Evolutionary conservation across 2,329 filamentous ascomycete genomes (phyloP), one percentile per base, ranked within the genome.

Genomic region (Paraphaeosphaeria minitans): DNA sequence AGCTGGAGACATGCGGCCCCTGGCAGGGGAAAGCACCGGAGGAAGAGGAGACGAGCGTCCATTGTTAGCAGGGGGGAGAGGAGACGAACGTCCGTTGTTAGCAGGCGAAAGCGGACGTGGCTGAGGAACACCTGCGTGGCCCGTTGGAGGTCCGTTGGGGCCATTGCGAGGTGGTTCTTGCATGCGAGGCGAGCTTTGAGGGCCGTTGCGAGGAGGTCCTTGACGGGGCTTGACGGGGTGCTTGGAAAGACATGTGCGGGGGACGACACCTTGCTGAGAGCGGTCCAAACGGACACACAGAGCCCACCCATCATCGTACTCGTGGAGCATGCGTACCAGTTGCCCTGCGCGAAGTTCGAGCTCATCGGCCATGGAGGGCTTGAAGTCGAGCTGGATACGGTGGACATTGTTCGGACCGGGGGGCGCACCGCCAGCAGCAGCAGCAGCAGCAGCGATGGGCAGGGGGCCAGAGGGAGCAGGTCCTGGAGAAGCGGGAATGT

Each of bases 301-400:
- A 72, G 93, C 92, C 95, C 95, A 99, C 70, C 95, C 95, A 79
- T 99, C 95, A 74, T 99, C 95, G 71, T 98, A 99, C 78, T 97
- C 93, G 73, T 98, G 94, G 53, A 98, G 83, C 64, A 99, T 82
- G 64, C 94, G 87, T 52, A 98, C 92, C 50, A 99, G 83, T 62
- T 96, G 89, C 53, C 95, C 95, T 58, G 89, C 86, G 62, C 82
- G 85, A 46, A 99, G 84, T 62, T 87, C 90, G 71, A 99, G 83
- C 78, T 99, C 95, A 73, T 99, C 95, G 6, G 92, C 90, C 84
- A 98, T 89, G 3, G 91, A 94, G 27, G 95, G 93, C 75, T 87
- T 90, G 78, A 98, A 99, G 77, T 97, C 93, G 66, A 98, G 87
- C 76, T 97, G 92, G 35, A 98, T 92, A 63, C 95, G 92, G 77